Evolutionary conservation across 2,329 filamentous ascomycete genomes (phyloP), one percentile per base, ranked within the genome.

Genomic region (Aureobasidium sp.): DNA sequence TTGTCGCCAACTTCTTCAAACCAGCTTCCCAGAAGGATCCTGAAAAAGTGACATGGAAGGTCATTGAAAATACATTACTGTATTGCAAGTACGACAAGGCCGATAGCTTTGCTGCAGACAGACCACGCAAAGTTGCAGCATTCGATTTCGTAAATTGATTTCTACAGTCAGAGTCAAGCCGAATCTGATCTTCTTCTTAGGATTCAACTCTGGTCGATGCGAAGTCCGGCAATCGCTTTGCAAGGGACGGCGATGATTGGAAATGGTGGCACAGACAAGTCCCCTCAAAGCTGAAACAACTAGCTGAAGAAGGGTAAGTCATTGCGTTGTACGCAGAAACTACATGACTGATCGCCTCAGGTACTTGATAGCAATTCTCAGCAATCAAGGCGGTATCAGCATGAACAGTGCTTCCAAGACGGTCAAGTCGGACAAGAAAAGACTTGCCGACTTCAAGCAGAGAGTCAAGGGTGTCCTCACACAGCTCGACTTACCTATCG

Each of bases 181-280:
- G 12, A 8, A 39, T 27, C 43, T 51, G 17, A 60, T 55, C 20
- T 13, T 24, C 17, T 37, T n/a, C 20, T 5, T 5, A 90, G 87
- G 94, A 99, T 72, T 94, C 90, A 8, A 99, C 94, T 0, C 77
- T 99, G 37, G 91, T 99, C 65, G 80, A 80, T 1, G 88, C 91
- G 0, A 81, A 85, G 4, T 96, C 92, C 0, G 92, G 92, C 8
- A 94, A 90, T 74, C 88, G 83, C 56, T 93, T 93, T 70, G 82
- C 85, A 2, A 82, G 82, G 57, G 84, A 86, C 66, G 83, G 86
- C 0, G 78, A 80, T 4, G 93, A 97, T 72, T 99, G 94, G 94
- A 91, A 90, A 73, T 99, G 94, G 94, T 97, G 92, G 91, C 79
- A 95, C 72, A 68, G 76, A 15, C 80, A 76, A 20, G 89, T 97